phyloP scores from a whole-genome alignment of 1,284 basidiomycete species.

The Pseudozyma tsukubaensis region DNA sequence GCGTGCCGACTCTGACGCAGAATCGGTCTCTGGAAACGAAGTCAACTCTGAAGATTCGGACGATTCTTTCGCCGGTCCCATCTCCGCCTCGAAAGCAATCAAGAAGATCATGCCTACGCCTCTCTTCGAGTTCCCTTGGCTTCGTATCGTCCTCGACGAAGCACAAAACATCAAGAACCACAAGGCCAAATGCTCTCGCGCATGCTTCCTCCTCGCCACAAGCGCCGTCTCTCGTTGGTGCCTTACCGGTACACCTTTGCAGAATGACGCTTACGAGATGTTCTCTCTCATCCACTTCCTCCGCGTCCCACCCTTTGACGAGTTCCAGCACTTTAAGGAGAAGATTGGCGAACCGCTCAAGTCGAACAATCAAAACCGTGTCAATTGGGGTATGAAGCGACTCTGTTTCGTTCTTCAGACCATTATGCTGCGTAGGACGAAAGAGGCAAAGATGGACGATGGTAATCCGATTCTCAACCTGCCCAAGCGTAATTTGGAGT shows the following conservation, averaged over 20 bases:
- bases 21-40: conserved; percentile 23
- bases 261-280: conserved; percentile 90
- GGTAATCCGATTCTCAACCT: conserved; percentile 83
- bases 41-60: conserved; percentile 69
- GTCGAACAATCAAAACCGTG: conserved; percentile 55
- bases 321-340: conserved; percentile 81
- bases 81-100: conserved; percentile 69
- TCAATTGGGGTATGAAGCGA: conserved; percentile 65
- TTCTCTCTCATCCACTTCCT: conserved; percentile 91
- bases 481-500: conserved; percentile 79
- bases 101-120: conserved; percentile 71
- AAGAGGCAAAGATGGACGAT: conserved; percentile 77
- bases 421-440: conserved; percentile 90
- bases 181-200: conserved; percentile 80
- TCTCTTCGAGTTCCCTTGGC: conserved; percentile 84
- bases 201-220: conserved; percentile 78
- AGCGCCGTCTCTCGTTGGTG: conserved; percentile 64
- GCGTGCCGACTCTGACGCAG: conserved; percentile 35
- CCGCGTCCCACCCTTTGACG: conserved; percentile 82
- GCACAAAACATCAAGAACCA: conserved; percentile 97
- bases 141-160: conserved; percentile 88
- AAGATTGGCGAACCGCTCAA: conserved; percentile 82
- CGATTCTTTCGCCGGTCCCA: conserved; percentile 50
- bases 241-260: conserved; percentile 71
- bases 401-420: conserved; percentile 81